Evolutionary conservation across 1,284 basidiomycete genomes (phyloP), one percentile per base, ranked within the genome.

Genomic region (Boletus holoroseus): DNA sequence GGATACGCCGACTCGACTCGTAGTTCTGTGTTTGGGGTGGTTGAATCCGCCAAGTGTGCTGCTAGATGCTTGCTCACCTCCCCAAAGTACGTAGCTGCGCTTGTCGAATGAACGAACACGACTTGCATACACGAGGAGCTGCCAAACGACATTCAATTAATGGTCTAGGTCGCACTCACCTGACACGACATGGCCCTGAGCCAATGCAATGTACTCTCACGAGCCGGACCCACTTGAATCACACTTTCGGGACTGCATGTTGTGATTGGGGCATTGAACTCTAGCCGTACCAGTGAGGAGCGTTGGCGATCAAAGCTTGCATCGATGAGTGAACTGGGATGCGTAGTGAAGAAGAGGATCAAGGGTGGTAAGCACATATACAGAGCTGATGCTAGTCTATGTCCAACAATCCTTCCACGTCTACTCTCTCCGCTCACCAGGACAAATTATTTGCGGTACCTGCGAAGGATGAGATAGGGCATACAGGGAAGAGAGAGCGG

Each of bases 361-460:
- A 49, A 54, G 50, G 44, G 53, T 20, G 44, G 35, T 7, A 49
- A 51, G 36, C 30, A 27, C 54, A 50, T 61, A 39, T 61, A 67
- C 49, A 64, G 36, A 45, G 47, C 9, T 49, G 55, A 51, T 47
- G 47, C 51, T 67, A 68, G 50, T 69, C 59, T 67, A 67, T 51
- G 50, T 47, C 45, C 51, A 39, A 51, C 41, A 31, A 37, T 48
- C 51, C 43, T 28, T 47, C 41, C 40, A 43, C 13, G 49, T 51
- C 28, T 47, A 24, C 37, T 35, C 43, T 47, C 42, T 38, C 47
- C 5, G 26, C 20, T 32, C 20, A 22, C 11, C 8, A 37, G 46
- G 22, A 18, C 11, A 20, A 20, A 45, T 51, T 55, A 67, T 39
- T 70, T 67, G 51, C 65, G 65, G 46, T 67, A 67, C 65, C 65